Base-by-base conservation (phyloP, 2,329 filamentous ascomycete genomes). In the Tricladium varicosporioides region DNA sequence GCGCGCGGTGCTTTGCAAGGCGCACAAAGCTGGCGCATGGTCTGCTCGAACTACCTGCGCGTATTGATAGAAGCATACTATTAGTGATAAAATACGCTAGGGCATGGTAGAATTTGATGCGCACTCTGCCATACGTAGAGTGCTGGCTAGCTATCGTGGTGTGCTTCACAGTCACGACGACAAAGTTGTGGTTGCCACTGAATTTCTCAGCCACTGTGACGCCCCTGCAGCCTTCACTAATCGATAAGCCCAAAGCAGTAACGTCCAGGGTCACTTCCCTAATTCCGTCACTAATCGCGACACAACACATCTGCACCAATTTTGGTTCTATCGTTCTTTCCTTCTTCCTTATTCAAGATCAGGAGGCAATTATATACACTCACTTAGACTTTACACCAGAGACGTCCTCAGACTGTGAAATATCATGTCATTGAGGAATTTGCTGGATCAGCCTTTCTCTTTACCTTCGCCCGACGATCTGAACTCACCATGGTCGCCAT, bases 1-100 rank as follows among this genome's bases (percentile, higher is more conserved):
- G 74, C 53, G 77, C 74, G 53, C 75, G 75, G 64, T 78, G 76
- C 65, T 71, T 81, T 70, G 75, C 80, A 59, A 82, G 73, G 60
- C 77, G 79, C 63, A 80, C 72, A 70, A 82, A 80, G 72, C 74
- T 74, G 61, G 76, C 72, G 52, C 64, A 64, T 58, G 67, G 65
- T 54, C 64, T 66, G 47, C 60, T 65, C 51, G 63, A 58, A 60
- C 62, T 62, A 62, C 68, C 63, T 56, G 62, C 61, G 58, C 65
- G 65, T 55, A 62, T 51, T 63, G 68, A 66, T 53, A 63, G 65
- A 51, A 69, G 62, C 68, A 71, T 71, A 52, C 55, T 69, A 63
- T 61, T 54, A 47, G 32, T 14, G 18, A 19, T 40, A n/a, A 36
- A 47, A 32, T 11, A 32, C 42, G 42, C 60, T 61, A 64, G 31